Conservation (phyloP, 2,329 filamentous ascomycete species). For the Pseudogymnoascus sp. region DNA sequence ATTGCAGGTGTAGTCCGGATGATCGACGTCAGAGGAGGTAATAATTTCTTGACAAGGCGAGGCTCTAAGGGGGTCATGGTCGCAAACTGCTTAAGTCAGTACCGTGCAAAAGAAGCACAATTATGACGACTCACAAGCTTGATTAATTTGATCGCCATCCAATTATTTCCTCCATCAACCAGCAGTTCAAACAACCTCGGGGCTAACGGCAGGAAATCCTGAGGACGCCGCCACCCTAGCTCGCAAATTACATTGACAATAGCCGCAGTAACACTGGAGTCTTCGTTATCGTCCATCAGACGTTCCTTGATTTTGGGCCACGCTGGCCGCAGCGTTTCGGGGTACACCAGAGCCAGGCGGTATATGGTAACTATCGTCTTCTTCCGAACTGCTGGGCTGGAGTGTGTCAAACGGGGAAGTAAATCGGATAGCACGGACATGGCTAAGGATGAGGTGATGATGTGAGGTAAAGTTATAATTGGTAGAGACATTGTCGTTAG, state of each 20-base stretch:
- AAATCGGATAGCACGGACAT: conserved; percentile 83
- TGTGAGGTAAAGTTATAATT: conserved; percentile 82
- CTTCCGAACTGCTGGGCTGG: conserved; percentile 77
- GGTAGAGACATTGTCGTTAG: conserved; percentile 76
- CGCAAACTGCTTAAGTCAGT: conserved; percentile 60
- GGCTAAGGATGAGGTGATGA: conserved; percentile 86
- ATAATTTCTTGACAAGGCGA: conserved; percentile 78
- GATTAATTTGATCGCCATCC: conserved; percentile 99
- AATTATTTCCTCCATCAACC: conserved; percentile 90
- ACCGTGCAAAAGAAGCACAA: conserved; percentile 48
- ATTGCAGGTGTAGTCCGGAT: conserved; percentile 93
- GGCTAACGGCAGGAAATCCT: conserved; percentile 87
- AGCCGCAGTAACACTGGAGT: conserved; percentile 86
- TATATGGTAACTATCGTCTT: conserved; percentile 95
- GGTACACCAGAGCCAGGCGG: conserved; percentile 88
- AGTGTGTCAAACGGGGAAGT: conserved; percentile 78
- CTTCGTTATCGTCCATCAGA: conserved; percentile 80
- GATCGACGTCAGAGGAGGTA: conserved; percentile 83
- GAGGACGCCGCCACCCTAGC: conserved; percentile 83
- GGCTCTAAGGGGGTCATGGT: conserved; percentile 89
- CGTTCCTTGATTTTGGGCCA: conserved; percentile 98
- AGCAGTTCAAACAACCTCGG: conserved; percentile 87
- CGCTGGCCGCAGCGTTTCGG: conserved; percentile 80
- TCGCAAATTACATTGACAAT: conserved; percentile 97
- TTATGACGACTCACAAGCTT: conserved; percentile 60